phyloP scores from a whole-genome alignment of 192 early-diverging fungal species.

The Backusella luteola region DNA sequence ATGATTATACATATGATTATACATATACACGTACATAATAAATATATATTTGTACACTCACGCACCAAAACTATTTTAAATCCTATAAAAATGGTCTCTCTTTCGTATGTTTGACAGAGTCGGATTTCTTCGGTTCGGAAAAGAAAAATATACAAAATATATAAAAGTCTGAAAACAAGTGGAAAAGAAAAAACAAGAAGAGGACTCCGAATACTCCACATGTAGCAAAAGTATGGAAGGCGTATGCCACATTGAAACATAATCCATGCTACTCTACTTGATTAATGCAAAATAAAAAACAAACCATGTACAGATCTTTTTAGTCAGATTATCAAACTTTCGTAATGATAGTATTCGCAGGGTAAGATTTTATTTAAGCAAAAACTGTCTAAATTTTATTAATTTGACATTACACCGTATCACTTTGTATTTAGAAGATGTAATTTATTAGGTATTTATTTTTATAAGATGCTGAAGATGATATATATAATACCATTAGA shows the following conservation, averaged over 20 bases:
- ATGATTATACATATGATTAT: background rate
- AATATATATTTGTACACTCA: background rate
- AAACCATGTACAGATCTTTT: background rate
- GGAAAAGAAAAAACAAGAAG: background rate
- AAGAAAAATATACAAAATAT: background rate
- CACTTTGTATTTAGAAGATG: background rate
- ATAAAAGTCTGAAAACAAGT: background rate
- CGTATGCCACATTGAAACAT: background rate
- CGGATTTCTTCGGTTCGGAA: background rate
- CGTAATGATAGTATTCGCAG: background rate
- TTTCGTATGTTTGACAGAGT: background rate
- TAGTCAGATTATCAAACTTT: conserved; percentile 5
- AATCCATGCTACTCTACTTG: background rate
- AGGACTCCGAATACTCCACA: background rate
- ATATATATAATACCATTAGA: too few species aligned
- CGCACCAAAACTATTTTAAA: background rate
- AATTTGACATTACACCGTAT: background rate
- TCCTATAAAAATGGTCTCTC: background rate
- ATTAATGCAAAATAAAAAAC: background rate
- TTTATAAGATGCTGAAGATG: background rate
- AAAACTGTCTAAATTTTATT: background rate
- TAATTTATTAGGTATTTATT: background rate
- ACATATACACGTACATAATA: background rate
- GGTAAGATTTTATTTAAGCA: background rate
- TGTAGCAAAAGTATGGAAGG: background rate